A percentile compares a stretch with the other conserved stretches of the same genome.
These are phyloP conservation scores for Rhynchosporium graminicola DNA, from an alignment of 2,329 filamentous ascomycete genomes.

Conservation along the genomic window DNA sequence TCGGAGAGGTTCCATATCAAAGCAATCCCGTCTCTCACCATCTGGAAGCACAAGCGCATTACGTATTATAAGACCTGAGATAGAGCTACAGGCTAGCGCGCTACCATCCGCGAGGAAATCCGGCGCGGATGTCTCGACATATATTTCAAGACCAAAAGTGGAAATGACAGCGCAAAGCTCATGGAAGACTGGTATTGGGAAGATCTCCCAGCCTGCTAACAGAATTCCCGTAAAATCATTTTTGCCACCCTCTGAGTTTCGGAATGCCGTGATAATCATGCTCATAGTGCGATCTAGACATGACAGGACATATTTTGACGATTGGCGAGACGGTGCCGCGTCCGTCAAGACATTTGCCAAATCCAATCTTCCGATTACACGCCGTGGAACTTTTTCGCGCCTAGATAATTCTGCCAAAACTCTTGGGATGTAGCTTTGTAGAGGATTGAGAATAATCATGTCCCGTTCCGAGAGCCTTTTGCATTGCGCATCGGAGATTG, in stretches of 20 bases:
- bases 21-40: slow-evolving; percentile 47
- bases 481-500: slow-evolving; percentile 17
- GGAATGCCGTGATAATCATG: slow-evolving; percentile 33
- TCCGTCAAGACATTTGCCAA: slow-evolving; percentile 12
- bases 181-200: slow-evolving; percentile 33
- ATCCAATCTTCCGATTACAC: slow-evolving; percentile 41
- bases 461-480: slow-evolving; percentile 16
- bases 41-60: slow-evolving; percentile 46
- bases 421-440: slow-evolving; percentile 17
- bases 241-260: slow-evolving; percentile 39
- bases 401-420: slow-evolving; percentile 26
- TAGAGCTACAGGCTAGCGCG: slow-evolving; percentile 40
- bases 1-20: slow-evolving; percentile 45
- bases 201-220: slow-evolving; percentile 45
- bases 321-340: neutral
- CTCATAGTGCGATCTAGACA: slow-evolving; percentile 30
- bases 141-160: slow-evolving; percentile 43
- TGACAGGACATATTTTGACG: slow-evolving; percentile 10
- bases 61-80: slow-evolving; percentile 45
- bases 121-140: slow-evolving; percentile 46
- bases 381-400: slow-evolving; percentile 23
- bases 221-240: slow-evolving; percentile 45
- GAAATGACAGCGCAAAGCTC: slow-evolving; percentile 39
- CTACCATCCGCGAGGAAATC: slow-evolving; percentile 44
- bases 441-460: slow-evolving; percentile 25